Evolutionary conservation across 2,329 filamentous ascomycete genomes (phyloP), one percentile per base, ranked within the genome.

Genomic region (Arthroderma sp.): DNA sequence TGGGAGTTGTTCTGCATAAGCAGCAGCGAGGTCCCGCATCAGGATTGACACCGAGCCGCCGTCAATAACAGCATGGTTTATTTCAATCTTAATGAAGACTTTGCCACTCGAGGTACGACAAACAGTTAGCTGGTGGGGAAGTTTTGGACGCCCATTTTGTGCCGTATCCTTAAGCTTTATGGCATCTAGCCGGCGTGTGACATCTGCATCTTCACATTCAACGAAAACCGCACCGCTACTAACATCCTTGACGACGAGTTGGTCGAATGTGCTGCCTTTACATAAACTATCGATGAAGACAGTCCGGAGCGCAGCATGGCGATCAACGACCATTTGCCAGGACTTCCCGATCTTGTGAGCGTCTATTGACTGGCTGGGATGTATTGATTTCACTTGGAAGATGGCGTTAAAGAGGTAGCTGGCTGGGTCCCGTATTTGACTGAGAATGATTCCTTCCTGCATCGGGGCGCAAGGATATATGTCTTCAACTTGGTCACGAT

Each of bases 21-120:
- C 63, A 2, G 53, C 49, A 5, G 55, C 56, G 1, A 70, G 54
- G 45, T 70, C 67, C 6, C 56, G 54, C n/a, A 68, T 52, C 27
- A 70, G 50, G 43, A 67, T 62, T 4, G 63, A 57, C 28, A 69
- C 61, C 0, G 68, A 70, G 11, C 59, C 61, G 1, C 68, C 68
- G 49, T 71, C 68, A 43, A 60, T 63, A 45, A 71, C 63, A 10
- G 62, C 62, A 49, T 71, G 68, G 49, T 61, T 69, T 40, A 71
- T 62, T 39, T 70, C 67, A 10, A 70, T 53, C 39, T 63, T 63
- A 40, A 64, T 59, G 46, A 62, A 58, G 0, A 68, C 50, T 38
- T 49, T 50, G n/a, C 50, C 52, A 0, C 49, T 44, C 15, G 49
- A 53, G 15, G 61, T 61, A 46, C 57, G 59, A 48, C 58, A 62